phyloP scores from a whole-genome alignment of 139 green algal genomes.

The Penium margaritaceum region DNA sequence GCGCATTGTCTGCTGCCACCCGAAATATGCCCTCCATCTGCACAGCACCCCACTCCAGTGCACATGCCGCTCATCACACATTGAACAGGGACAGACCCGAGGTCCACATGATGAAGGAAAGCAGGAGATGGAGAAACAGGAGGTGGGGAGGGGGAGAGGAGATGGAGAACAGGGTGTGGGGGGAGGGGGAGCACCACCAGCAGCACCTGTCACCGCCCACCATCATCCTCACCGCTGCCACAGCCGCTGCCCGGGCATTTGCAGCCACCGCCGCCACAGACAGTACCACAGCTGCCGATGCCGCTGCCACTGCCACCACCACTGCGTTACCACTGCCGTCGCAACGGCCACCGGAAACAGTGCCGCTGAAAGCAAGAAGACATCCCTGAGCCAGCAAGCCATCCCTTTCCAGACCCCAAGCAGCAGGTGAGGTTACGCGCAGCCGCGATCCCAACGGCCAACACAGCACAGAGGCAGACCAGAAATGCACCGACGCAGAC shows the following conservation, averaged over 20 bases:
- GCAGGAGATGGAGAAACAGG: background rate
- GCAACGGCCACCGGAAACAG: background rate
- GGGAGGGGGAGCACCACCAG: background rate
- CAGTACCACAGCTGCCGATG: no score
- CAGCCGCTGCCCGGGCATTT: no score
- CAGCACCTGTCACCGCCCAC: background rate
- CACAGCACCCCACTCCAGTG: no score
- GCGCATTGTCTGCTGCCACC: conserved; percentile 26
- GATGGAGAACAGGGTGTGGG: background rate
- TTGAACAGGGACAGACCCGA: background rate
- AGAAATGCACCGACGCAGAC: background rate
- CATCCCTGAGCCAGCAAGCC: no score
- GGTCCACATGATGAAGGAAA: background rate
- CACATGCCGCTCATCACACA: no score
- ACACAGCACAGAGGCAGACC: background rate
- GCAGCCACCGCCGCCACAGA: no score
- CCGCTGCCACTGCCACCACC: no score
- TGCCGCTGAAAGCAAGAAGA: background rate
- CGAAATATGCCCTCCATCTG: conserved; percentile 38
- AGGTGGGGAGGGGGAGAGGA: background rate
- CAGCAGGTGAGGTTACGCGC: no score
- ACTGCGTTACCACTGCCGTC: no score
- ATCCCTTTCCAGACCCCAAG: no score
- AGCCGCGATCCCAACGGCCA: no score
- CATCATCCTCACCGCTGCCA: no score